These are phyloP conservation scores for Decorospora gaudefroyi DNA, from an alignment of 2,329 filamentous ascomycete species.

Conservation along the genomic window DNA sequence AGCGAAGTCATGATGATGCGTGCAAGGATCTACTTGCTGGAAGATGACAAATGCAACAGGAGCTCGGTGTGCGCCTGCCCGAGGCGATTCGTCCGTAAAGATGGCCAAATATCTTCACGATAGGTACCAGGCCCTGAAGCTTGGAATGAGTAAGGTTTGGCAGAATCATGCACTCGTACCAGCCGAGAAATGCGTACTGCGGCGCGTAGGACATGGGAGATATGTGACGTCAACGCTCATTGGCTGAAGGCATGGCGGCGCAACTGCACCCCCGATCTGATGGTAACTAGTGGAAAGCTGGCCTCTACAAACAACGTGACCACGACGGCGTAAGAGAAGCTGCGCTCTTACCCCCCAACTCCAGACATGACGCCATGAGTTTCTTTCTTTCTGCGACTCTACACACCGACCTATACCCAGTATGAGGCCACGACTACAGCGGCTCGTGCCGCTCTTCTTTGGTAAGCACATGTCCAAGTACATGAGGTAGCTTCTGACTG, in stretches of 20 bases:
- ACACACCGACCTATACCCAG: constrained; percentile 19
- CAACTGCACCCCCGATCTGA: constrained; percentile 21
- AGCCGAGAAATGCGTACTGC: constrained; percentile 1
- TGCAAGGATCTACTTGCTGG: constrained; percentile 13
- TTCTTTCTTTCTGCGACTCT: constrained; percentile 18
- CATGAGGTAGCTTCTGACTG: constrained; percentile 21
- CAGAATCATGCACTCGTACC: background rate
- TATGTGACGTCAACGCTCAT: constrained; percentile 40
- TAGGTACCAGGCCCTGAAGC: background rate
- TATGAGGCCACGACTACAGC: constrained; percentile 45
- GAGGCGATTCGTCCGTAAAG: constrained; percentile 20
- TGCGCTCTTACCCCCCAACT: constrained; percentile 18
- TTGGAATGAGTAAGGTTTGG: background rate
- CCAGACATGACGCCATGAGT: constrained; percentile 42
- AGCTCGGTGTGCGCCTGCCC: constrained; percentile 8
- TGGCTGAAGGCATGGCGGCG: constrained; percentile 29
- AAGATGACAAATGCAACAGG: constrained; percentile 32
- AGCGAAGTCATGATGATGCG: constrained; percentile 17
- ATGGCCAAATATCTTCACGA: background rate
- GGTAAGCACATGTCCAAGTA: constrained; percentile 28
- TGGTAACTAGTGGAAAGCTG: constrained; percentile 45
- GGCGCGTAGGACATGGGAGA: constrained; percentile 10
- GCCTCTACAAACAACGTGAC: constrained; percentile 38
- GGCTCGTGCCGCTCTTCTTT: constrained; percentile 45
- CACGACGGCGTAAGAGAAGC: constrained; percentile 17